Percentiles rank a stretch among this genome's conserved stretches.
Conservation (phyloP, 2,329 filamentous ascomycete genomes). For the Cytospora leucostoma region DNA sequence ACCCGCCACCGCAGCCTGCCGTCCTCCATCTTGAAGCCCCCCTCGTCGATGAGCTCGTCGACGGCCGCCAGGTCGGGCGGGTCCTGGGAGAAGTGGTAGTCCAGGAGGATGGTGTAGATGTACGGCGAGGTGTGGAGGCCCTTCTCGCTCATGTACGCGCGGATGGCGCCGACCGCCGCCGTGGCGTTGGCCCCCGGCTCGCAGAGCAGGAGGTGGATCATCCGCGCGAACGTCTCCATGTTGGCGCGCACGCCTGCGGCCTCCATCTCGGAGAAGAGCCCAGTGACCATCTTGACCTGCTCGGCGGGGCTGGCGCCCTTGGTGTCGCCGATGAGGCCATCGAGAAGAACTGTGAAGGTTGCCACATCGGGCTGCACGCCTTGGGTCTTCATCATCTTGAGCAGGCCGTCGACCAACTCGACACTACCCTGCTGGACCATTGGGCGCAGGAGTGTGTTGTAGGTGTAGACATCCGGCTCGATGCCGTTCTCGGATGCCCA, state of each 20-base stretch:
- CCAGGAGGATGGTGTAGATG: slow-evolving; percentile 74
- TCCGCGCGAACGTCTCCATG: slow-evolving; percentile 65
- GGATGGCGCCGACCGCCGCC: slow-evolving; percentile 57
- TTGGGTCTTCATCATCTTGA: slow-evolving; percentile 59
- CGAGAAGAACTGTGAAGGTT: slow-evolving; percentile 74
- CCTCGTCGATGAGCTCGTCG: slow-evolving; percentile 61
- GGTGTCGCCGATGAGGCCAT: slow-evolving; percentile 53
- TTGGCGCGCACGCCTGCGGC: slow-evolving; percentile 59
- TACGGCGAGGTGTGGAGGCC: slow-evolving; percentile 59
- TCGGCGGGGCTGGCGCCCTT: slow-evolving; percentile 45
- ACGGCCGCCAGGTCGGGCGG: slow-evolving; percentile 63
- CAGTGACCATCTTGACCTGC: slow-evolving; percentile 54
- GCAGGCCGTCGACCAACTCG: slow-evolving; percentile 52
- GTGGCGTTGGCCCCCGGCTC: slow-evolving; percentile 30
- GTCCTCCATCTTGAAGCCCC: slow-evolving; percentile 54
- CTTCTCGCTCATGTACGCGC: slow-evolving; percentile 60
- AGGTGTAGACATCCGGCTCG: slow-evolving; percentile 59
- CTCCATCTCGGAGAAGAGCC: slow-evolving; percentile 60
- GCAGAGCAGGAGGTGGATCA: slow-evolving; percentile 65
- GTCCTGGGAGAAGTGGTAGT: slow-evolving; percentile 62
- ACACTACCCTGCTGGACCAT: slow-evolving; percentile 53
- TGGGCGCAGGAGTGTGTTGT: slow-evolving; percentile 68
- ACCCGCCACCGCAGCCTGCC: slow-evolving; percentile 37
- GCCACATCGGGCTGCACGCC: slow-evolving; percentile 62
- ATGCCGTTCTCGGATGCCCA: slow-evolving; percentile 62